These are phyloP conservation scores for Cytospora piceicola DNA, from an alignment of 2,329 filamentous ascomycete species.

Conservation along the genomic window DNA sequence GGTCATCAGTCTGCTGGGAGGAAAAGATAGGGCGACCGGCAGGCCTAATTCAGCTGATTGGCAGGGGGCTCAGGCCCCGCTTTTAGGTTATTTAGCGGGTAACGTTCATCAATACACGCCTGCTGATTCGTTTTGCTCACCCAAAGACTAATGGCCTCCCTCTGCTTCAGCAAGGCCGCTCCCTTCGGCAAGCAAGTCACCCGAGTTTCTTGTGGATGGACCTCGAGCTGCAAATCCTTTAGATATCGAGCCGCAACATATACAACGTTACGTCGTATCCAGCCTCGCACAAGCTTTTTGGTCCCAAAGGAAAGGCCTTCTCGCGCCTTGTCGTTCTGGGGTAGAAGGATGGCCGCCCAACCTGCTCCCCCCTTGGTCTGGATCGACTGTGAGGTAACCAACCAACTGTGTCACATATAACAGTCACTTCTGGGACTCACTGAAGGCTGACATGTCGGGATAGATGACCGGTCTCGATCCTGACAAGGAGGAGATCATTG, in stretches of 20 bases:
- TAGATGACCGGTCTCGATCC: slow-evolving; percentile 92
- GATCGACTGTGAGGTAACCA: slow-evolving; percentile 71
- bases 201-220: not conserved
- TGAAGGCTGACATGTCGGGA: slow-evolving; percentile 20
- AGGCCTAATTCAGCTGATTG: slow-evolving; percentile 7
- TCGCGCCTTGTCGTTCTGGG: not conserved
- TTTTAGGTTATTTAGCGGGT: slow-evolving; percentile 14
- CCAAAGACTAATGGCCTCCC: slow-evolving; percentile 8
- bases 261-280: slow-evolving; percentile 23
- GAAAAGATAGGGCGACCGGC: slow-evolving; percentile 9
- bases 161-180: not conserved
- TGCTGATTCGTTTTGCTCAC: slow-evolving; percentile 22
- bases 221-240: slow-evolving; percentile 1
- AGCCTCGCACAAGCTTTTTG: slow-evolving; percentile 1
- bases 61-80: slow-evolving; percentile 16
- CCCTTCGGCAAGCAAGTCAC: slow-evolving; percentile 13
- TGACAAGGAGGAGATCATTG: slow-evolving; percentile 81
- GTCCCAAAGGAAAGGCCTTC: not conserved
- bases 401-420: not conserved
- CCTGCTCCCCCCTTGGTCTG: slow-evolving; percentile 71
- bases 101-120: slow-evolving; percentile 18
- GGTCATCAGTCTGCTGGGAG: slow-evolving; percentile 11
- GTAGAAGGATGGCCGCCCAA: slow-evolving; percentile 19
- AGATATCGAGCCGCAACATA: slow-evolving; percentile 16
- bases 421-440: slow-evolving; percentile 9